These are phyloP conservation scores for Lignosus rhinocerotis DNA, from an alignment of 1,284 basidiomycete genomes.

Conservation along the genomic window DNA sequence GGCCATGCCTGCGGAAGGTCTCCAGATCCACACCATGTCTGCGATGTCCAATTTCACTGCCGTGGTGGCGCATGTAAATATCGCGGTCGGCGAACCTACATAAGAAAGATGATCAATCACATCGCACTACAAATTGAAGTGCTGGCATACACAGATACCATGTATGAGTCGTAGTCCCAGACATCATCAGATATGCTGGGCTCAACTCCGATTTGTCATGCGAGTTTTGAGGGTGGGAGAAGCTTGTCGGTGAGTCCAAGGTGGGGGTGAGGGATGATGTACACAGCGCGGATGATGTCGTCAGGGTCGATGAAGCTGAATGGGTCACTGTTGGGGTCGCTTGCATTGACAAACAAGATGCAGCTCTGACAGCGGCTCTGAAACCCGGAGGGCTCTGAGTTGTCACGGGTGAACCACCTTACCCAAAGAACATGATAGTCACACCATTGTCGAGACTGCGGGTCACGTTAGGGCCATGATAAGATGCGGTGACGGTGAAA, in stretches of 20 bases:
- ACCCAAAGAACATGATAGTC: constrained; percentile 38
- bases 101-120: too few relatives aligned
- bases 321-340: constrained; percentile 14
- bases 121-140: too few relatives aligned
- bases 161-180: too few relatives aligned
- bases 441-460: neutral
- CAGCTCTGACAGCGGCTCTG: neutral
- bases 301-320: constrained; percentile 36
- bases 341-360: neutral
- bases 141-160: too few relatives aligned
- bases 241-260: constrained; percentile 14
- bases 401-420: constrained; percentile 22
- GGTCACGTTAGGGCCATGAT: neutral
- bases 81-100: too few relatives aligned
- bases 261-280: constrained; percentile 33
- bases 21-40: neutral
- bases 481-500: constrained; percentile 27
- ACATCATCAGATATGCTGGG: neutral
- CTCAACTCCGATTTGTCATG: neutral
- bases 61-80: too few relatives aligned
- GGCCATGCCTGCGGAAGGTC: neutral
- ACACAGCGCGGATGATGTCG: constrained; percentile 29
- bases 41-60: constrained; percentile 6
- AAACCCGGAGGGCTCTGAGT: neutral
- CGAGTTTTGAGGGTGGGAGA: neutral